Evolutionary conservation across 306 rosid species (phyloP).

Genomic region (Dalbergia cochinchinensis): DNA sequence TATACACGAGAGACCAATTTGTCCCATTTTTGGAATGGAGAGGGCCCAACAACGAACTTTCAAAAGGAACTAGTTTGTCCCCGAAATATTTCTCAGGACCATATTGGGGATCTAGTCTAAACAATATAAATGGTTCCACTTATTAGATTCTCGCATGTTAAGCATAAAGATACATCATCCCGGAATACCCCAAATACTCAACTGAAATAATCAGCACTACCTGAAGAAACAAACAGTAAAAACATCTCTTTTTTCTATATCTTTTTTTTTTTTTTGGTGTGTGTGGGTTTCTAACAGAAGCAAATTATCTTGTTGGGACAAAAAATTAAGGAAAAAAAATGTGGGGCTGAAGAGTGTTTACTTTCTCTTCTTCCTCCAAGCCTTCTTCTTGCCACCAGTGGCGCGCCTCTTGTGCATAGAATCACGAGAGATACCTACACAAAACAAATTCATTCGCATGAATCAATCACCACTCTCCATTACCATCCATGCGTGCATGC

Average conservation of each 20-base stretch:
- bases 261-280: background rate
- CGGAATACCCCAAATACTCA: background rate
- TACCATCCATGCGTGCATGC: too few relatives aligned
- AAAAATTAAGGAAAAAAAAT: background rate
- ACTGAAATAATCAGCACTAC: background rate
- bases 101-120: too few relatives aligned
- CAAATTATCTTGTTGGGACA: too few relatives aligned
- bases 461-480: background rate
- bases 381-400: slow-evolving; percentile 79
- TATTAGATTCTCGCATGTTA: background rate
- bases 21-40: too few relatives aligned
- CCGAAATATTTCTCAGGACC: too few relatives aligned
- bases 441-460: background rate
- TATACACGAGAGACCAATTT: too few relatives aligned
- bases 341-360: slow-evolving; percentile 5
- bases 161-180: background rate
- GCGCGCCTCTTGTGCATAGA: slow-evolving; percentile 81
- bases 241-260: background rate
- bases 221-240: background rate
- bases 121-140: background rate
- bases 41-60: too few relatives aligned
- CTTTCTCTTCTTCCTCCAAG: slow-evolving; percentile 81
- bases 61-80: too few relatives aligned
- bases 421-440: slow-evolving; percentile 69
- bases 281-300: too few relatives aligned